Conservation (phyloP, 2,329 filamentous ascomycete species). For the Monosporascus sp. region DNA sequence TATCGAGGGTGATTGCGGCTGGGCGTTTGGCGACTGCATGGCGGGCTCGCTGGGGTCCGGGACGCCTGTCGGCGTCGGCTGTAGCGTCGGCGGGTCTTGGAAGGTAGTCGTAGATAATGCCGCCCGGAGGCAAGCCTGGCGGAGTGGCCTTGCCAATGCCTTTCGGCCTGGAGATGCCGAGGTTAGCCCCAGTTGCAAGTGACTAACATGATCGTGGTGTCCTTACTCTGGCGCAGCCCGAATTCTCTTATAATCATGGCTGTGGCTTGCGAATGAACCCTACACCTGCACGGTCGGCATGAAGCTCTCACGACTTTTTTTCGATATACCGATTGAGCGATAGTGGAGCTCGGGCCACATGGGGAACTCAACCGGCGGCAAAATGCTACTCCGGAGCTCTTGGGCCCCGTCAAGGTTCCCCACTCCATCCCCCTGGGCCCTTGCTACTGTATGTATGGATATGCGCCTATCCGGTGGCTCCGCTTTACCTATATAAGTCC, state of each 20-base stretch:
- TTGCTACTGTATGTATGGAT: no score
- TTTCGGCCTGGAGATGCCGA: slow-evolving; percentile 41
- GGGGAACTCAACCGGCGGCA: background rate
- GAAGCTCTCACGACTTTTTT: slow-evolving; percentile 9
- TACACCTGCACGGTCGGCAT: background rate
- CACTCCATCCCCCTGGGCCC: no score
- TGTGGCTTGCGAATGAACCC: background rate
- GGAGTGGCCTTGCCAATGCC: slow-evolving; percentile 42
- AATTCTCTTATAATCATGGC: slow-evolving; percentile 30
- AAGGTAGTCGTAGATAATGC: slow-evolving; percentile 28
- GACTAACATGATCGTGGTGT: background rate
- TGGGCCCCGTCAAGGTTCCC: no score
- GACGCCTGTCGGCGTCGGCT: slow-evolving; percentile 20
- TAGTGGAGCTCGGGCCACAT: background rate
- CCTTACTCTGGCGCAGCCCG: slow-evolving; percentile 25
- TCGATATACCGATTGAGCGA: slow-evolving; percentile 3
- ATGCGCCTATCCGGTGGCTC: no score
- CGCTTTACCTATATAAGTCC: no score
- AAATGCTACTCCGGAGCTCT: background rate
- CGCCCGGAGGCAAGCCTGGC: slow-evolving; percentile 31
- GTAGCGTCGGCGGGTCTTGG: slow-evolving; percentile 1
- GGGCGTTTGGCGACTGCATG: slow-evolving; percentile 12
- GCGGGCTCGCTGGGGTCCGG: slow-evolving; percentile 16
- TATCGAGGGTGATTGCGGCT: slow-evolving; percentile 18
- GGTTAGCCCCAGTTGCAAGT: background rate